phyloP scores from a whole-genome alignment of 108 stramenopile species.

The Licmophora abbreviata region DNA sequence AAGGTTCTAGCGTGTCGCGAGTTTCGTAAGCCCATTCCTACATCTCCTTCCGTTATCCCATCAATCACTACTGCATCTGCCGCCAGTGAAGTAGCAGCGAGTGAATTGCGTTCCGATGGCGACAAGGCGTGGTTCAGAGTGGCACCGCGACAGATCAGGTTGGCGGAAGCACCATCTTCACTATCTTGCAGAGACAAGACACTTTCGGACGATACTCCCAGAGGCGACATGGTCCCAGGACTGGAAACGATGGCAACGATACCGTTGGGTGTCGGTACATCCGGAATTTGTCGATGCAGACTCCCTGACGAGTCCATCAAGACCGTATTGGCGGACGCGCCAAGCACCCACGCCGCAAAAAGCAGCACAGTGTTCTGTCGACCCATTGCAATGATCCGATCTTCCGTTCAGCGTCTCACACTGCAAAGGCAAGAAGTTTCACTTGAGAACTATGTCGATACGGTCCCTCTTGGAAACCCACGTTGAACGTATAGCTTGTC shows the following conservation, averaged over 20 bases:
- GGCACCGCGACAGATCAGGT: constrained; percentile 40
- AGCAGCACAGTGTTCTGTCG: neutral
- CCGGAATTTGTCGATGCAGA: constrained; percentile 37
- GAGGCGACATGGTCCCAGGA: constrained; percentile 39
- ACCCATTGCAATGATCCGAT: neutral
- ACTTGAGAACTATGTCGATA: neutral
- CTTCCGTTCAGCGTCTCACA: neutral
- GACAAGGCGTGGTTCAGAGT: constrained; percentile 36
- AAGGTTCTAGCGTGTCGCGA: constrained; percentile 72
- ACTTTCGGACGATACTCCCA: neutral
- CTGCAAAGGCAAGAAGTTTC: neutral
- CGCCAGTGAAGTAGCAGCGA: constrained; percentile 44
- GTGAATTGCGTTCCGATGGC: constrained; percentile 28
- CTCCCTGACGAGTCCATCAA: constrained; percentile 50
- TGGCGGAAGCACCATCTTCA: neutral
- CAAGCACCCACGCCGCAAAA: constrained; percentile 2
- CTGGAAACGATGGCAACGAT: constrained; percentile 57
- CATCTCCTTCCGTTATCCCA: constrained; percentile 70
- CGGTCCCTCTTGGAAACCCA: too few species aligned
- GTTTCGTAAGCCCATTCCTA: constrained; percentile 50
- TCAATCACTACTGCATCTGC: constrained; percentile 50
- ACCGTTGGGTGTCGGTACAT: constrained; percentile 18
- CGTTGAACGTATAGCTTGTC: too few species aligned
- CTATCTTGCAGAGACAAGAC: neutral
- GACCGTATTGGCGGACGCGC: constrained; percentile 9